Base-by-base conservation (phyloP, 2,329 filamentous ascomycete species). In the Phialemoniopsis sp. region DNA sequence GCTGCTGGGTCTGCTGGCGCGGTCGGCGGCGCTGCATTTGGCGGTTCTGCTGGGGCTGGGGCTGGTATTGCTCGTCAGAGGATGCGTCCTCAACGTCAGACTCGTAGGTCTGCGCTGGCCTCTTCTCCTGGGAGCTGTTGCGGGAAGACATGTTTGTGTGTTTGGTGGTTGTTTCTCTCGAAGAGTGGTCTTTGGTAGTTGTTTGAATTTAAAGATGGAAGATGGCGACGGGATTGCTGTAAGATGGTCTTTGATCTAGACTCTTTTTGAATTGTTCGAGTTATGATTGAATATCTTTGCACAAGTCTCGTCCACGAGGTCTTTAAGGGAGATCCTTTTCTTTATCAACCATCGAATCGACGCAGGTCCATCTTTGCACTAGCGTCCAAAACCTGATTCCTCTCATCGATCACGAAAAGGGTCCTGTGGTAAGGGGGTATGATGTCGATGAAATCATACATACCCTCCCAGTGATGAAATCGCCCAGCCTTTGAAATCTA, bases 21-120 rank as follows among this genome's bases (percentile, higher is more conserved):
- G 37, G 14, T 47, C 49, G 42, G 42, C 45, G 48, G 34, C 48
- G 47, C 39, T 54, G 52, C 47, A 42, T 44, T 43, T 51, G 44
- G 38, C 54, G 50, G 35, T 49, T 49, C 38, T 45, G 49, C 41
- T 51, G 54, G 32, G 46, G 51, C 21, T 26, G 21, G 16, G 47
- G 47, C 37, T 50, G 47, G 29, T 52, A 44, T 37, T 58, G 54
- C 42, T 59, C 51, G 39, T 53, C 53, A 7, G 57, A 59, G 45
- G 47, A 49, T 8, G 43, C 48, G 31, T 58, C 58, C 36, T 60
- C 61, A 34, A 54, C 58, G 17, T 63, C 61, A 8, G 61, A 64
- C 46, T 60, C 59, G 51, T 60, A 61, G 17, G 50, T 45, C 44
- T 49, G 50, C 42, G 45, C 45, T 53, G 48, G 44, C 45, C 60